Evolutionary conservation across 1,284 basidiomycete genomes (phyloP).

Genomic region (Melampsora occidentalis): DNA sequence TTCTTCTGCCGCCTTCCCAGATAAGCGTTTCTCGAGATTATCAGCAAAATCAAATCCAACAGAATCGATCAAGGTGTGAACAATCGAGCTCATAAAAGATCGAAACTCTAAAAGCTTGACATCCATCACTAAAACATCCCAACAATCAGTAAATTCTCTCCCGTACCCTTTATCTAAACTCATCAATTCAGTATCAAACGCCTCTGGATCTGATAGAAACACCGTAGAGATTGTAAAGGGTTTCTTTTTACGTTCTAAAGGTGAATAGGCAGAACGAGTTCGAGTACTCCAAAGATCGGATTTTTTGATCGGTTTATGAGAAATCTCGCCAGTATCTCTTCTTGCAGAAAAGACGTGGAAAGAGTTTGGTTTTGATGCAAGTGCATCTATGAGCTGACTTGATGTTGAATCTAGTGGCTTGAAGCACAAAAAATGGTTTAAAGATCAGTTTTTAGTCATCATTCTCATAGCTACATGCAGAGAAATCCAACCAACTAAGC

Average conservation of each 20-base stretch:
- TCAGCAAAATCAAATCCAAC: constrained; percentile 6
- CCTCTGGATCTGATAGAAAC: constrained; percentile 4
- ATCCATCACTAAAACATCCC: constrained; percentile 42
- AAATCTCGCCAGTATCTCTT: constrained; percentile 26
- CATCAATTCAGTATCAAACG: constrained; percentile 16
- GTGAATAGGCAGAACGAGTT: constrained; percentile 26
- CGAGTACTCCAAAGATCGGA: constrained; percentile 28
- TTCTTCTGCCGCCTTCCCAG: neutral
- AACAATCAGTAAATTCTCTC: constrained; percentile 29
- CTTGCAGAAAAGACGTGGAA: constrained; percentile 24
- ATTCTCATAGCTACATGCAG: neutral
- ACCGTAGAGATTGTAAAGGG: constrained; percentile 14
- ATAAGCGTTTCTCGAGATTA: neutral
- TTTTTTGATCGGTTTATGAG: constrained; percentile 20
- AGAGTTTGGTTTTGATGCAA: constrained; percentile 3
- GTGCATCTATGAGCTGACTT: constrained; percentile 16
- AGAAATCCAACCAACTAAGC: constrained; percentile 15
- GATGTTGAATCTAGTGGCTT: constrained; percentile 22
- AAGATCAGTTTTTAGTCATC: neutral
- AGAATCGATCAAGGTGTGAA: neutral
- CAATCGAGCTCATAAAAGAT: constrained; percentile 22
- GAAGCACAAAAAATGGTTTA: neutral
- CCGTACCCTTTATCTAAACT: constrained; percentile 26
- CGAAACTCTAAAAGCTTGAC: constrained; percentile 20
- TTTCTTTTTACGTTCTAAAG: constrained; percentile 23